Evolutionary conservation across 73 alveolate species (phyloP), one percentile per base, ranked within the genome.

Genomic region (Durusdinium trenchii): DNA sequence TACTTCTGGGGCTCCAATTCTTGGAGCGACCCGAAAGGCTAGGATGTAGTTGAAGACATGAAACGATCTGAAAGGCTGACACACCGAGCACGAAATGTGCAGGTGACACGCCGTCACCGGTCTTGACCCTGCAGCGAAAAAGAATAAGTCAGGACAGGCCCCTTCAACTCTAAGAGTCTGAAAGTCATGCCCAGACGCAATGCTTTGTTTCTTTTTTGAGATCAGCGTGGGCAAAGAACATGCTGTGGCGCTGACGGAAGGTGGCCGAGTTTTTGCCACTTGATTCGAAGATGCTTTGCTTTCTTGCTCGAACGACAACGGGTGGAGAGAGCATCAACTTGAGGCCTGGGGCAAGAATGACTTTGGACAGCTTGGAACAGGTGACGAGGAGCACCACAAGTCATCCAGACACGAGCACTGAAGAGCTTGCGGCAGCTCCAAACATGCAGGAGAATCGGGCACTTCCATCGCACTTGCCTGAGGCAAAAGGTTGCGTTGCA

Each of bases 261-360:
- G 99, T 79, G 99, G 99, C 35, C 82, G 99, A 18, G 99, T 99
- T 6, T 99, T 94, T 64, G 84, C 82, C 60, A 4, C 91, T 81
- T 48, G 91, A 43, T 75, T 40, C 42, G 40, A 75, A 45, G 47
- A 48, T 71, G 62, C n/a, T 43, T 6, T 28, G 61, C 10, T 7
- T 45, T 45, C 2, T 18, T 36, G 62, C 61, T 23, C 90, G 0
- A 42, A 18, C 6, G 40, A 50, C 81, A 5, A n/a, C n/a, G n/a
- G n/a, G n/a, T n/a, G n/a, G n/a, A n/a, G n/a, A n/a, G n/a, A 26
- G 38, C 42, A 28, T 14, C 3, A 52, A 16, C 18, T 57, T 40
- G 50, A 91, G 98, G 98, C 99, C 3, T 99, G 99, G 99, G 99
- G 99, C 57, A 99, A 99, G 99, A 99, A 99, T 57, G 99, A 99